These are phyloP conservation scores for Seiridium unicorne DNA, from an alignment of 2,329 filamentous ascomycete species.

Conservation along the genomic window DNA sequence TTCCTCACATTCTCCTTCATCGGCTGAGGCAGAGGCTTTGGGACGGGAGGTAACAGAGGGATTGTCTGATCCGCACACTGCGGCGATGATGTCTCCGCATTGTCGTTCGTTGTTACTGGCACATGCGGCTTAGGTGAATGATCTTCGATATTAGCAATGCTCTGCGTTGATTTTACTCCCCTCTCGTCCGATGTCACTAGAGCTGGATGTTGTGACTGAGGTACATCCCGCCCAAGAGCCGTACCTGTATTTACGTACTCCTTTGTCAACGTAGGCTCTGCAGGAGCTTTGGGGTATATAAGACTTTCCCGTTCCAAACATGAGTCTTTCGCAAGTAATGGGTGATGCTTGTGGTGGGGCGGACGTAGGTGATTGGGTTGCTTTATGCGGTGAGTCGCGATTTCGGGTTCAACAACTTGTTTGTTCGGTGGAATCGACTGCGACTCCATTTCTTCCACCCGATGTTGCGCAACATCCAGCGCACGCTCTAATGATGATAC, in stretches of 20 bases:
- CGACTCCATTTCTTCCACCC: constrained; percentile 21
- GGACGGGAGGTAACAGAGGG: not conserved
- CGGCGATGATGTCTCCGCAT: not conserved
- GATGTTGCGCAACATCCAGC: constrained; percentile 25
- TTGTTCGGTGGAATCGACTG: constrained; percentile 8
- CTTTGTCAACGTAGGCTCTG: not conserved
- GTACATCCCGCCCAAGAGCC: not conserved
- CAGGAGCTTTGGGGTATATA: not conserved
- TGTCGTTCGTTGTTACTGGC: not conserved
- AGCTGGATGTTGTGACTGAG: constrained; percentile 6
- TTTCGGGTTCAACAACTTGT: constrained; percentile 3
- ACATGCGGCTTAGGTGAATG: not conserved
- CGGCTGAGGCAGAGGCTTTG: not conserved
- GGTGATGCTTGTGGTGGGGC: not conserved
- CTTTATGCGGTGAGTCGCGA: not conserved
- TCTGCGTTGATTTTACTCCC: not conserved
- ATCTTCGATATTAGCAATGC: not conserved
- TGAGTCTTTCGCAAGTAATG: not conserved
- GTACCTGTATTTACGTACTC: not conserved
- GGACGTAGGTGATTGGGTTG: not conserved
- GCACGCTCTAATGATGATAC: constrained; percentile 30
- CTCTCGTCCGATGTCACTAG: not conserved
- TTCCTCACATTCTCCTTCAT: not conserved
- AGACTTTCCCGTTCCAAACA: not conserved
- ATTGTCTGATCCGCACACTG: not conserved